These are phyloP conservation scores for Ajuga chamaepitys DNA, from an alignment of 257 asterid genomes.

Conservation along the genomic window DNA sequence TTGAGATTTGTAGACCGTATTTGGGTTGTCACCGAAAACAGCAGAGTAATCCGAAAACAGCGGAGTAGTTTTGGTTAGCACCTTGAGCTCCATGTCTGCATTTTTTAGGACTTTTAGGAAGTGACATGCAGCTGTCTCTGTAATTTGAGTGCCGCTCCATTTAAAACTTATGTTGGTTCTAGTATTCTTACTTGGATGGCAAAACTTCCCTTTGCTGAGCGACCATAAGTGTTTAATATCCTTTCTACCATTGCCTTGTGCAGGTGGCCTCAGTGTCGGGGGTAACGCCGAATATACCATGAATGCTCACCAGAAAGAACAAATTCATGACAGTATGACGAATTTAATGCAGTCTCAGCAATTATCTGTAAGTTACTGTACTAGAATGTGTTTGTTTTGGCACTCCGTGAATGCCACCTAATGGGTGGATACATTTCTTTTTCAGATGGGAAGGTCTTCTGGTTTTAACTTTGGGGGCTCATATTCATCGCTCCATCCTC, in stretches of 20 bases:
- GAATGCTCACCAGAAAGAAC: slow-evolving; percentile 67
- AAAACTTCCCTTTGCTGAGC: background rate
- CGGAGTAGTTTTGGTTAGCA: background rate
- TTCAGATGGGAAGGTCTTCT: slow-evolving; percentile 75
- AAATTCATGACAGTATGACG: slow-evolving; percentile 58
- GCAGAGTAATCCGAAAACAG: background rate
- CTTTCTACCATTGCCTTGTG: slow-evolving; percentile 8
- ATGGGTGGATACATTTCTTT: slow-evolving; percentile 18
- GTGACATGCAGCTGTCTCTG: background rate
- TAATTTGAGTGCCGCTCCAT: background rate
- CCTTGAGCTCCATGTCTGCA: slow-evolving; percentile 1
- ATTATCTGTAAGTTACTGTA: slow-evolving; percentile 49
- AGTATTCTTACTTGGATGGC: background rate
- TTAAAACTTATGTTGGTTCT: background rate
- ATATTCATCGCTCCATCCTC: slow-evolving; percentile 68
- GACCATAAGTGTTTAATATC: background rate
- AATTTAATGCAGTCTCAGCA: slow-evolving; percentile 75
- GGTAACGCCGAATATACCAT: slow-evolving; percentile 50
- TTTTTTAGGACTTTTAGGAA: background rate
- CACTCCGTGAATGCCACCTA: slow-evolving; percentile 9
- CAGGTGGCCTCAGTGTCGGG: slow-evolving; percentile 44
- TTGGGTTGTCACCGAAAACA: background rate
- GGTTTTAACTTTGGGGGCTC: slow-evolving; percentile 68
- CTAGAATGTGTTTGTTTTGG: slow-evolving; percentile 11
- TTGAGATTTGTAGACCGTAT: background rate